Evolutionary conservation across 495 filamentous ascomycete species (phyloP).

Genomic region (Aspergillus coremiiformis): DNA sequence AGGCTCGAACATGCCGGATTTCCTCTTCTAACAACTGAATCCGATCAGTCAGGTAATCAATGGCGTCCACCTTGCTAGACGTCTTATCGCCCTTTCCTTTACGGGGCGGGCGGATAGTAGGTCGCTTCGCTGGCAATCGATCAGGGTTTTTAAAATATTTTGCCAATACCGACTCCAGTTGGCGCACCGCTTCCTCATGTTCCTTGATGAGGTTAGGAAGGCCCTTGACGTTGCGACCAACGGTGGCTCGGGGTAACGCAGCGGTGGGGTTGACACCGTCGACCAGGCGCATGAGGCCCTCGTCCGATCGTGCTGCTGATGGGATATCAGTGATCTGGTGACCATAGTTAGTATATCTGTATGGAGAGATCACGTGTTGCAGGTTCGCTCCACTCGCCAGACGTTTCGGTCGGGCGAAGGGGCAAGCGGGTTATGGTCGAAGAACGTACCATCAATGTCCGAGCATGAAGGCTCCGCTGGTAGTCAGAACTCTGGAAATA

Average conservation of each 20-base stretch:
- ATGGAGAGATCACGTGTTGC: background rate
- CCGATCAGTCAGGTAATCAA: conserved; percentile 82
- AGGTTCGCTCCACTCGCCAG: background rate
- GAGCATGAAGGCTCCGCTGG: conserved; percentile 75
- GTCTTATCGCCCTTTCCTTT: conserved; percentile 46
- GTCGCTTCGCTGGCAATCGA: conserved; percentile 69
- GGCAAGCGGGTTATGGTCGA: background rate
- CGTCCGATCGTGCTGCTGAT: conserved; percentile 61
- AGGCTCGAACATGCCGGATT: conserved; percentile 72
- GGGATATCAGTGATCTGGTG: conserved; percentile 77
- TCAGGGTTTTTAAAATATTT: conserved; percentile 86
- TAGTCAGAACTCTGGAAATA: conserved; percentile 90
- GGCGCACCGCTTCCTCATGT: conserved; percentile 70
- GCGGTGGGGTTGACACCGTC: conserved; percentile 67
- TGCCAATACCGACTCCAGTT: conserved; percentile 74
- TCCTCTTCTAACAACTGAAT: conserved; percentile 76
- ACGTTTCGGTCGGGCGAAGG: no score
- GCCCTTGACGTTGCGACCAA: conserved; percentile 86
- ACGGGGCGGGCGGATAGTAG: conserved; percentile 69
- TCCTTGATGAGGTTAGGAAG: conserved; percentile 77
- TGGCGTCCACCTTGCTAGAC: conserved; percentile 69
- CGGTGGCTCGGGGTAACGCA: conserved; percentile 67
- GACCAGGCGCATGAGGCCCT: conserved; percentile 74
- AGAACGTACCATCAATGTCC: conserved; percentile 70
- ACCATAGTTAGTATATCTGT: conserved; percentile 15